Evolutionary conservation across 192 early-diverging fungal species (phyloP).

Genomic region (Coemansia sp.): DNA sequence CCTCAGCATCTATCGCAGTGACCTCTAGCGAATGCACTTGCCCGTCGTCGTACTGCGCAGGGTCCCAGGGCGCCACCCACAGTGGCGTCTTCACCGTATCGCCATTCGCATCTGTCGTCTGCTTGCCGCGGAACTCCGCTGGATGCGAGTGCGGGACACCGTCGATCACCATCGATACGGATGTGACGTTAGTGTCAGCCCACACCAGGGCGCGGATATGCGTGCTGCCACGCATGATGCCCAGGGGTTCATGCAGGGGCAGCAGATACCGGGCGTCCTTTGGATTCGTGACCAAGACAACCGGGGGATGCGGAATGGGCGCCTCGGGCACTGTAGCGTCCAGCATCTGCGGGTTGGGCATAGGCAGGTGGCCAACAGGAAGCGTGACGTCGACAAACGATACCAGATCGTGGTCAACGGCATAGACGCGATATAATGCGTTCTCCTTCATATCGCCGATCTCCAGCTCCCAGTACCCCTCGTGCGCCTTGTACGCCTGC

Average conservation of each 20-base stretch:
- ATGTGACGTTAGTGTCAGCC: slow-evolving; percentile 50
- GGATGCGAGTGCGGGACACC: slow-evolving; percentile 47
- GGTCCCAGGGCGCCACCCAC: slow-evolving; percentile 75
- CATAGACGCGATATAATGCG: slow-evolving; percentile 82
- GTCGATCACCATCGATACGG: slow-evolving; percentile 60
- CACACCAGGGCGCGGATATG: slow-evolving; percentile 83
- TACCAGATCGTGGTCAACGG: slow-evolving; percentile 85
- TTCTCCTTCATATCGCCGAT: slow-evolving; percentile 91
- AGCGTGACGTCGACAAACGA: slow-evolving; percentile 77
- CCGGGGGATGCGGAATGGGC: slow-evolving; percentile 64
- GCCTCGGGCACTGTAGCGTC: neutral
- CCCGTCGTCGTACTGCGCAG: slow-evolving; percentile 68
- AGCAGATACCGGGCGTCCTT: slow-evolving; percentile 81
- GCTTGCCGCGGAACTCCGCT: slow-evolving; percentile 56
- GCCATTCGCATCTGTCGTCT: slow-evolving; percentile 21
- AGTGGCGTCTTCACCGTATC: slow-evolving; percentile 61
- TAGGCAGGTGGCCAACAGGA: slow-evolving; percentile 64
- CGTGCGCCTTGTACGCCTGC: slow-evolving; percentile 67
- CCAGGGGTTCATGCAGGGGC: slow-evolving; percentile 71
- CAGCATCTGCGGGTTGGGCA: slow-evolving; percentile 43
- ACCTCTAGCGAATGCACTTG: slow-evolving; percentile 65
- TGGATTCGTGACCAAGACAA: slow-evolving; percentile 86
- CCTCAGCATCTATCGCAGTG: slow-evolving; percentile 61
- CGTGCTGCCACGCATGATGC: slow-evolving; percentile 62
- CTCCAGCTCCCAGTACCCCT: slow-evolving; percentile 79